Conservation (phyloP, 805 yeast species). For the Nakazawaea ishiwadae region DNA sequence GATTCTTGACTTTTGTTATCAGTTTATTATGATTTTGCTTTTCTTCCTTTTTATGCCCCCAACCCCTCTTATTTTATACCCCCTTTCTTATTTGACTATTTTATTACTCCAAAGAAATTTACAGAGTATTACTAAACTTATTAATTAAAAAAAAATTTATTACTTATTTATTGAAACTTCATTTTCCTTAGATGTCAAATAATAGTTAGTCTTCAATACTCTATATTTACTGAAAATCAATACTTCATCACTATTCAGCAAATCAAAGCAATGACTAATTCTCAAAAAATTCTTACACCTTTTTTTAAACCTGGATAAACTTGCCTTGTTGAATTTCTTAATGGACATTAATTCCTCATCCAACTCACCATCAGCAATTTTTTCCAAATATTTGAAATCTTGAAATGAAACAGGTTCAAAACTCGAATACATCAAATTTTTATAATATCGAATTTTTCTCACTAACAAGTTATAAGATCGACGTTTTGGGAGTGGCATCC, state of each 20-base stretch:
- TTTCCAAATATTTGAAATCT: conserved; percentile 5
- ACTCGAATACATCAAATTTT: conserved; percentile 6
- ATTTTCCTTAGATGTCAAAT: background rate
- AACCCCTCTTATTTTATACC: too few relatives aligned
- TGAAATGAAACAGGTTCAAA: background rate
- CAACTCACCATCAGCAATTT: background rate
- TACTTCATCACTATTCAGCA: background rate
- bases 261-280: background rate
- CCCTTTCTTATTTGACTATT: too few relatives aligned
- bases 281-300: conserved; percentile 4
- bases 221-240: conserved; percentile 2
- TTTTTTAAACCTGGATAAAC: background rate
- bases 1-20: conserved; percentile 3
- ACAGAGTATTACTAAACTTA: too few relatives aligned
- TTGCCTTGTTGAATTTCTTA: background rate
- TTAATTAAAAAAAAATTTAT: too few relatives aligned
- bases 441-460: conserved; percentile 3
- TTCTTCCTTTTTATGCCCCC: too few relatives aligned
- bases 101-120: too few relatives aligned
- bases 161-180: too few relatives aligned
- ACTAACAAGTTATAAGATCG: conserved; percentile 1
- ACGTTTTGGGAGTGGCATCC: conserved; percentile 4
- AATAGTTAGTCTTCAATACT: background rate
- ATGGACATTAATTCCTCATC: background rate
- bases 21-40: conserved; percentile 7